Evolutionary conservation across 2,329 filamentous ascomycete genomes (phyloP).

Genomic region (Paraphaeosphaeria minitans): DNA sequence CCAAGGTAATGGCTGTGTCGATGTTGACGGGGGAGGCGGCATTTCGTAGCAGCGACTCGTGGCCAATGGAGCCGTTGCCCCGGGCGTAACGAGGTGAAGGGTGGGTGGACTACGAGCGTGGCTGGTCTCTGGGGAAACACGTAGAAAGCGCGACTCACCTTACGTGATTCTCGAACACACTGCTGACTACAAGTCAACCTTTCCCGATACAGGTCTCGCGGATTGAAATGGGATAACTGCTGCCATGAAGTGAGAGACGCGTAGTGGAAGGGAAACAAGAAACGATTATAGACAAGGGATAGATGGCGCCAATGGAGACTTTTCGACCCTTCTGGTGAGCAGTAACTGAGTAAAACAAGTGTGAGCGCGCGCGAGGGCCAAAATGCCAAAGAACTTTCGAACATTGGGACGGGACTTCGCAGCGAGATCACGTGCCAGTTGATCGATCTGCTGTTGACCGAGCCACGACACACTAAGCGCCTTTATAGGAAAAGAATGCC

Average conservation of each 20-base stretch:
- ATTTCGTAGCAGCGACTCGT: neutral
- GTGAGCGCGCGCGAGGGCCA: neutral
- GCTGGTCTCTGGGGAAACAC: neutral
- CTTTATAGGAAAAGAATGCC: neutral
- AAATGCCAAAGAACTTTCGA: neutral
- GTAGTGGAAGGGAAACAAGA: too few relatives aligned
- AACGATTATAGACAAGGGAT: neutral
- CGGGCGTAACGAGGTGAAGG: neutral
- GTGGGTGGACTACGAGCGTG: neutral
- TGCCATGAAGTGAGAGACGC: neutral
- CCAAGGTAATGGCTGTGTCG: neutral
- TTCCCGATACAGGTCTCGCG: neutral
- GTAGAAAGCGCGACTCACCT: slow-evolving; percentile 8
- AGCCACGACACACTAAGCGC: neutral
- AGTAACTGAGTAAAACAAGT: neutral
- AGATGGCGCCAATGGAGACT: neutral
- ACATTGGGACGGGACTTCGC: neutral
- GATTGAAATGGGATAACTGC: neutral
- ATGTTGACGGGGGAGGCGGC: neutral
- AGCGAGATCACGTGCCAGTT: slow-evolving; percentile 9
- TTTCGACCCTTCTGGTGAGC: neutral
- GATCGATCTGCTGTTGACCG: neutral
- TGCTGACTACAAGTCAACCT: neutral
- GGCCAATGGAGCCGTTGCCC: neutral
- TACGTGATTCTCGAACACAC: neutral